Base-by-base conservation (phyloP, 768 basidiomycete genomes). In the Rhodotorula diobovata region DNA sequence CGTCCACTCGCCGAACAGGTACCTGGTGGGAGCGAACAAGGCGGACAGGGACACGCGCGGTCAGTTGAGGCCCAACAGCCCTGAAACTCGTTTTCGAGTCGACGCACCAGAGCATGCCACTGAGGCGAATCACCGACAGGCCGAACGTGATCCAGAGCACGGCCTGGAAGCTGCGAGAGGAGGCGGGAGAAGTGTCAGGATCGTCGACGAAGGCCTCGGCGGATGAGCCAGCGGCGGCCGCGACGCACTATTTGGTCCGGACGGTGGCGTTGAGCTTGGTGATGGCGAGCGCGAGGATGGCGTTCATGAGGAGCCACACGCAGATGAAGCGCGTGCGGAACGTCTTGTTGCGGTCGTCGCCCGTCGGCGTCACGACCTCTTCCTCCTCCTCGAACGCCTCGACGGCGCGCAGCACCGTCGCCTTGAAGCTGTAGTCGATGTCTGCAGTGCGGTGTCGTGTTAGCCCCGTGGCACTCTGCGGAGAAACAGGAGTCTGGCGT, bases 291-390 rank as follows among this genome's bases (percentile, higher is more conserved):
- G 70, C 67, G 55, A 65, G 62, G 30, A 69, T 30, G 46, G 89
- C 89, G 76, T 92, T 92, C 20, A 80, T 73, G 60, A 89, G 81
- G 86, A 92, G 89, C 91, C 91, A 92, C 64, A 85, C 83, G 21
- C 88, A 86, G 54, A 93, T 90, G 34, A 93, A 84, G 60, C 91
- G 88, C 5, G 92, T 93, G 68, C 91, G 87, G 89, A 94, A 94
- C 21, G 92, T 93, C 82, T 88, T 89, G 83, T 93, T 93, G 81
- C 88, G 84, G 78, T 94, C 91, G 79, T 94, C 91, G 85, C 89
- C 84, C 2, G 86, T 92, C 9, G 91, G 91, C 79, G 89, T 89
- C 80, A 91, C 90, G 5, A 84, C 63, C 0, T 72, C 86, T 66
- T 91, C 90, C 72, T 87, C 86, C 50, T 83, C 83, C 23, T 86